A percentile compares a stretch with the other conserved stretches of the same genome.
phyloP scores from a whole-genome alignment of 345 rosid genomes.

The Salix purpurea region DNA sequence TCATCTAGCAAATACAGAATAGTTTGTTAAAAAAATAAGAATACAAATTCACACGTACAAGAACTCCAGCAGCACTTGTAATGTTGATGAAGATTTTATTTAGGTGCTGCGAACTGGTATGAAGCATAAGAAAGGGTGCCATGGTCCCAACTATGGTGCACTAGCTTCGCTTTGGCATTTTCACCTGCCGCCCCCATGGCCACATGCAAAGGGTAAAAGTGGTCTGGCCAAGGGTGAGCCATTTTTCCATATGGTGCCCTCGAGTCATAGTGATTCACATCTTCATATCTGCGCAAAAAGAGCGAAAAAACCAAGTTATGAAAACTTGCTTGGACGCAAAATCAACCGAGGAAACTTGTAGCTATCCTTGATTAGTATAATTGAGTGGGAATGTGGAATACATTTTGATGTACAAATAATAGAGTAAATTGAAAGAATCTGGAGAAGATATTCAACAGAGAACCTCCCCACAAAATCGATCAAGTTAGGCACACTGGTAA shows the following conservation, averaged over 20 bases:
- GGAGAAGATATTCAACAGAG: no score
- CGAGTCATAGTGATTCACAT: slow-evolving; percentile 49
- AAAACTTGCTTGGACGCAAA: no score
- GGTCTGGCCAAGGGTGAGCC: no score
- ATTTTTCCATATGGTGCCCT: no score
- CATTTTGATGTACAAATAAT: neutral
- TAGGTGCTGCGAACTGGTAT: slow-evolving; percentile 48
- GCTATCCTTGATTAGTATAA: neutral
- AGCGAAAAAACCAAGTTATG: neutral
- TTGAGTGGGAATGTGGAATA: neutral
- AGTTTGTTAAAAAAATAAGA: no score
- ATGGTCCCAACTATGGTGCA: slow-evolving; percentile 55
- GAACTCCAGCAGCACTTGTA: neutral
- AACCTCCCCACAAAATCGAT: neutral
- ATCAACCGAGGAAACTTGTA: no score
- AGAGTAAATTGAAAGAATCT: neutral
- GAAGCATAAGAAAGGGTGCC: slow-evolving; percentile 77
- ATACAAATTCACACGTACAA: no score
- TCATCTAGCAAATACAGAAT: no score
- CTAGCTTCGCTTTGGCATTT: no score
- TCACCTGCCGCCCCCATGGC: no score
- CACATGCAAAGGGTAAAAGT: no score
- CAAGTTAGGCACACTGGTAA: neutral
- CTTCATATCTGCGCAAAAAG: slow-evolving; percentile 48
- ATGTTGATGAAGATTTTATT: slow-evolving; percentile 13